Evolutionary conservation across 805 yeast species (phyloP), one percentile per base, ranked within the genome.

Genomic region (Martiniozyma abietophila): DNA sequence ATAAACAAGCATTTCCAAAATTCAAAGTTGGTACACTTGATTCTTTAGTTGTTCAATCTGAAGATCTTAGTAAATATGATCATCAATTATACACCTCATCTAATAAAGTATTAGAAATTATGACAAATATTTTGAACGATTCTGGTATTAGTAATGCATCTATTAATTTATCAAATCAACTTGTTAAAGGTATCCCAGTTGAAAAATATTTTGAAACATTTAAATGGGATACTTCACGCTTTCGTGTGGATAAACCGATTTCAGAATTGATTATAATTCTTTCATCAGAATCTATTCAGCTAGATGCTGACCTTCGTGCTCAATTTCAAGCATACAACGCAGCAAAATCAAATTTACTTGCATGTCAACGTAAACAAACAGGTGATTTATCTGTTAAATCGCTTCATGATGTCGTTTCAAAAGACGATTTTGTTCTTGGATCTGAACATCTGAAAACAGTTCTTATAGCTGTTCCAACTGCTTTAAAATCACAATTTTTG

Each of bases 1-100:
- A 66, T 35, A 62, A 68, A 36, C 71, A 81, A 39, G 62, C 65
- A 23, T 65, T 86, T 33, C 97, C 97, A 6, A 75, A 69, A 42
- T 89, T 92, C 60, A 89, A 92, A 58, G 84, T 92, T 43, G 96
- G 96, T 19, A 88, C 97, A 9, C 70, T 92, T 52, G 99, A 92
- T 59, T 79, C 86, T 20, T 69, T 92, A 40, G 94, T 92, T 35
- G 76, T 80, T 48, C 88, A 88, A 59, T 76, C 88, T 55, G 98
- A 92, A 50, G 97, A 89, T 51, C 69, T 92, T 38, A 63, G 73
- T 27, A 88, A 85, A 54, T 62, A 79, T 36, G 99, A 92, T 59
- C 62, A 64, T n/a, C 92, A 84, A 58, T 68, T 89, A 52, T 71
- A 70, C 27, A 61, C 66, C 7, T 71, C 92, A 6, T 74, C 86